Evolutionary conservation across 306 rosid genomes (phyloP).

Genomic region (Leucaena leucocephala): DNA sequence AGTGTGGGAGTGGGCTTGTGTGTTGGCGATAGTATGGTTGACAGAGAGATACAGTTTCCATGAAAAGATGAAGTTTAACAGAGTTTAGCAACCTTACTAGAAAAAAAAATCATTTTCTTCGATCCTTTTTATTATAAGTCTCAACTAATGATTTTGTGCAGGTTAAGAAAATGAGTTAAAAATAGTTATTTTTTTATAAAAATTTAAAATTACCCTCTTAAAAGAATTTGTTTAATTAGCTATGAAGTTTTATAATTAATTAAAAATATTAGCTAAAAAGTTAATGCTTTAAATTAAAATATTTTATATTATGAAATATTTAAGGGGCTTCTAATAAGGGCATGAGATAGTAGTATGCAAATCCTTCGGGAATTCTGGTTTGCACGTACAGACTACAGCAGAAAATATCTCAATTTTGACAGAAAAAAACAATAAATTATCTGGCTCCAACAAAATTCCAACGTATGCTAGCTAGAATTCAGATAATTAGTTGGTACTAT

Average conservation of each 20-base stretch:
- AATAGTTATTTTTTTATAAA: not conserved
- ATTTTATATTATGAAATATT: not conserved
- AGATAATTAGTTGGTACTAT: too few species aligned
- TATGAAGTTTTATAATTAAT: not conserved
- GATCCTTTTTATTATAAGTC: too few species aligned
- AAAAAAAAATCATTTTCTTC: too few species aligned
- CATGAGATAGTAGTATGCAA: too few species aligned
- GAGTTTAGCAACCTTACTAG: not conserved
- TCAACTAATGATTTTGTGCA: too few species aligned
- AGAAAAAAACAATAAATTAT: not conserved
- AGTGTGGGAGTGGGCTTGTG: not conserved
- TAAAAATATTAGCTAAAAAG: not conserved
- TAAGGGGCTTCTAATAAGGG: too few species aligned
- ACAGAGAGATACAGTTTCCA: conserved; percentile 22
- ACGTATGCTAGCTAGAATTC: too few species aligned
- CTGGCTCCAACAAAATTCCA: too few species aligned
- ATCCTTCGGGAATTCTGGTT: not conserved
- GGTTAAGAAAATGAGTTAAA: not conserved
- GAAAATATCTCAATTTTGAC: not conserved
- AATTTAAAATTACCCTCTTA: not conserved
- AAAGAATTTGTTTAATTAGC: not conserved
- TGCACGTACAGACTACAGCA: too few species aligned
- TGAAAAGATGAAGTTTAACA: too few species aligned
- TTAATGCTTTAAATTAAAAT: not conserved
- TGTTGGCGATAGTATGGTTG: conserved; percentile 38